A percentile compares a stretch with the other conserved stretches of the same genome.
phyloP scores from a whole-genome alignment of 176 grass and related monocot species.

The Oryza australiensis region DNA sequence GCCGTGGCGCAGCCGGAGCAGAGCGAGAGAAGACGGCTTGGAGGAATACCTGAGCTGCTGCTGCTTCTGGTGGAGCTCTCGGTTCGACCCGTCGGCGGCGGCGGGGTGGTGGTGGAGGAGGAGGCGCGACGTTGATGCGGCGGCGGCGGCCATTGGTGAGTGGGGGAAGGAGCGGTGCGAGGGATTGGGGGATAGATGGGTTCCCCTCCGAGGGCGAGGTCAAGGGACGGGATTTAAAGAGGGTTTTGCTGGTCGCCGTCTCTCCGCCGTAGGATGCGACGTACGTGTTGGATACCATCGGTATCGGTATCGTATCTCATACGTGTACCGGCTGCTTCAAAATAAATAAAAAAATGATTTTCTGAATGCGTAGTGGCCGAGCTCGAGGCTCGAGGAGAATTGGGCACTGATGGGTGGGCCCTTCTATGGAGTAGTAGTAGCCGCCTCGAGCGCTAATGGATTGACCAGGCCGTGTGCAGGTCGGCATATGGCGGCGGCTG shows the following conservation, averaged over 20 bases:
- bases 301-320: not conserved
- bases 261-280: conserved; percentile 38
- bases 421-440: not conserved
- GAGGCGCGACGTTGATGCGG: conserved; percentile 6
- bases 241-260: not conserved
- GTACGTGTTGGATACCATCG: not conserved
- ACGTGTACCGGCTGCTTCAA: too few relatives aligned
- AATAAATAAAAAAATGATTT: too few relatives aligned
- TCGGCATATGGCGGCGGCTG: not conserved
- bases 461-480: not conserved
- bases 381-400: not conserved
- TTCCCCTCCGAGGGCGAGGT: conserved; percentile 4
- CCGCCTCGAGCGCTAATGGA: not conserved
- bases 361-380: too few relatives aligned
- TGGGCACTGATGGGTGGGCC: not conserved
- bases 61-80: not conserved
- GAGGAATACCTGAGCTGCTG: not conserved
- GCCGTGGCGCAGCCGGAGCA: not conserved
- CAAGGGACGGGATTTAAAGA: conserved; percentile 45
- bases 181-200: not conserved
- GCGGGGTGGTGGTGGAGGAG: conserved; percentile 1
- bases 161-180: not conserved
- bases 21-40: conserved; percentile 6
- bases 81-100: not conserved
- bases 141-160: not conserved